phyloP scores from a whole-genome alignment of 202 grass and related monocot genomes.

The Elaeis oleifera region DNA sequence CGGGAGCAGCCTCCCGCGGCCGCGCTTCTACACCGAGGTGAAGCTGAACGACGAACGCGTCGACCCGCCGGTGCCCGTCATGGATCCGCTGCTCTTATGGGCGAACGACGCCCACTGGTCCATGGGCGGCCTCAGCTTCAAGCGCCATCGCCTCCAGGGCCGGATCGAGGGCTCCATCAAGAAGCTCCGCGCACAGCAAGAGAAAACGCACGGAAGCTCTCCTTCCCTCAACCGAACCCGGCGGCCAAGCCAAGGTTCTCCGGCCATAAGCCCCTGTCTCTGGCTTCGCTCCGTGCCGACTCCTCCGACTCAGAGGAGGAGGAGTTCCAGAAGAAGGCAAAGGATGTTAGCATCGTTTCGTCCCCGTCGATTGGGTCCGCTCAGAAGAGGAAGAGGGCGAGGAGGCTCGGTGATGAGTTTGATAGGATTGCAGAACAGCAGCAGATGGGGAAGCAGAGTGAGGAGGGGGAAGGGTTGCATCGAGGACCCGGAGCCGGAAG shows the following conservation, averaged over 20 bases:
- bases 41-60: constrained; percentile 37
- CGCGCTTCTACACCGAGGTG: constrained; percentile 51
- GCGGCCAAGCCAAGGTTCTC: constrained; percentile 10
- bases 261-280: constrained; percentile 23
- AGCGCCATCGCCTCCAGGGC: constrained; percentile 81
- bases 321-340: background rate
- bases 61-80: constrained; percentile 52
- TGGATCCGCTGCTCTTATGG: constrained; percentile 64
- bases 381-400: constrained; percentile 37
- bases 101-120: constrained; percentile 88
- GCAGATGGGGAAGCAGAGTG: background rate
- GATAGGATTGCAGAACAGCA: constrained; percentile 44
- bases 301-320: constrained; percentile 40
- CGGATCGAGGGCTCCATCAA: constrained; percentile 70
- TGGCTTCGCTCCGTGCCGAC: constrained; percentile 34
- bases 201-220: constrained; percentile 1
- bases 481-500: background rate
- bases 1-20: constrained; percentile 69
- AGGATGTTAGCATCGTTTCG: background rate
- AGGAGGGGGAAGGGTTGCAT: background rate
- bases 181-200: constrained; percentile 49
- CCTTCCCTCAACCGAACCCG: constrained; percentile 5
- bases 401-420: constrained; percentile 64
- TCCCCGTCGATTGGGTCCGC: constrained; percentile 17
- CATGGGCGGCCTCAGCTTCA: constrained; percentile 72